Evolutionary conservation across 2,329 filamentous ascomycete genomes (phyloP), one percentile per base, ranked within the genome.

Genomic region (Furcasterigmium sp.): DNA sequence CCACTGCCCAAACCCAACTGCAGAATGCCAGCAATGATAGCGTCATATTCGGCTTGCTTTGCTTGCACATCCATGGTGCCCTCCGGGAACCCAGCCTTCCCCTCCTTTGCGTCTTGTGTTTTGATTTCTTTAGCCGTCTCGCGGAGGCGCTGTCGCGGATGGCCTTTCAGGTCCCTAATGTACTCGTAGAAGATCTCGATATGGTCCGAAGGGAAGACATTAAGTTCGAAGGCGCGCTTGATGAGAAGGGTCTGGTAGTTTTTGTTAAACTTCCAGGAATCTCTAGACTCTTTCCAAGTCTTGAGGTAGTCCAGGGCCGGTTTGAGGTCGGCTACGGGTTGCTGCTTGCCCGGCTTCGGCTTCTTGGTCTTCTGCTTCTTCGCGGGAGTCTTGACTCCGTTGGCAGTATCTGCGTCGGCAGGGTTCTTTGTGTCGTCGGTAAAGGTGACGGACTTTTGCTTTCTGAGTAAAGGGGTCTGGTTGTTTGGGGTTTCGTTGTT

Each of bases 211-310:
- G 90, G 87, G 35, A 96, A 78, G 48, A 78, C 76, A 53, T 82
- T 78, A 51, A 81, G 67, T 52, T 87, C 82, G 59, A 94, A 87
- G 37, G 86, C 68, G 68, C 94, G 82, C 62, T 93, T 91, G 58
- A 96, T 78, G 11, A 96, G 72, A 53, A 87, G 80, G 42, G 84
- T 87, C 64, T 96, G 91, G 58, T 89, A 82, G 54, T 89, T 91
- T 69, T 96, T 96, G 70, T 94, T 95, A 72, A 96, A 97, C 64
- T 95, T 96, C 91, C 91, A 97, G 53, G 72, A 73, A 9, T 75
- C 70, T 45, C 82, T 82, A 47, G 82, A 76, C 43, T 75, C 76
- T 64, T 87, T 75, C 75, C 90, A 95, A 58, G 84, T 80, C 37
- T 74, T 74, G 36, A 96, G 76, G 60, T 96, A 96, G 42, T 79